These are phyloP conservation scores for Sclerotinia sclerotiorum DNA, from an alignment of 2,329 filamentous ascomycete species.

Conservation along the genomic window DNA sequence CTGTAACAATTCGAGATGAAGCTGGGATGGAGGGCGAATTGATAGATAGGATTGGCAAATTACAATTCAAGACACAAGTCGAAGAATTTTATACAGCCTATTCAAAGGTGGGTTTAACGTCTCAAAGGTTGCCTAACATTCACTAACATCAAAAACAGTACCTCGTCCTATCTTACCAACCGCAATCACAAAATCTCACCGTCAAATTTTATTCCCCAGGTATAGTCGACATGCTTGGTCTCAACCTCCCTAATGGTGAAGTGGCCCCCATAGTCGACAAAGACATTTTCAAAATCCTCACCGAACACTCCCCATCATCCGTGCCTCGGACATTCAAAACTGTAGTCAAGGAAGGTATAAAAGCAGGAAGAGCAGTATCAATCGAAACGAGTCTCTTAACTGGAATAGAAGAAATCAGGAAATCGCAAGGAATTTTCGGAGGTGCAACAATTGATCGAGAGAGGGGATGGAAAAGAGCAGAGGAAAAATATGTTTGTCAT, in stretches of 20 bases:
- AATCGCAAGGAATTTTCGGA: conserved; percentile 27
- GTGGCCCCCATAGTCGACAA: conserved; percentile 45
- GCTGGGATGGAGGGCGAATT: conserved; percentile 46
- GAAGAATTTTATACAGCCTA: conserved; percentile 47
- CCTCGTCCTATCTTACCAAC: conserved; percentile 43
- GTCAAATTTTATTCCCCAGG: conserved; percentile 50
- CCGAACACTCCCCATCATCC: conserved; percentile 45
- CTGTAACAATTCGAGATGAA: conserved; percentile 31
- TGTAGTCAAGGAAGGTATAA: conserved; percentile 44
- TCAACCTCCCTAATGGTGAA: conserved; percentile 41
- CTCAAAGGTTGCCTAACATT: not conserved
- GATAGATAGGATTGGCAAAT: conserved; percentile 41
- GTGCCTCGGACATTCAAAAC: conserved; percentile 47
- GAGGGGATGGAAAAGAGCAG: conserved; percentile 27
- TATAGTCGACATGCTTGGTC: conserved; percentile 50
- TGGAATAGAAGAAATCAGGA: conserved; percentile 32
- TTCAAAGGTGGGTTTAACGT: conserved; percentile 40
- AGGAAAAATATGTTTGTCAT: conserved; percentile 41
- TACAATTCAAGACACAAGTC: conserved; percentile 43
- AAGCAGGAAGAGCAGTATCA: conserved; percentile 34
- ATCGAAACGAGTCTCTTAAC: conserved; percentile 37
- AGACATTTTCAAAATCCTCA: conserved; percentile 57
- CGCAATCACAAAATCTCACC: conserved; percentile 37
- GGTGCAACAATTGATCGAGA: conserved; percentile 13
- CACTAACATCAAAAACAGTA: conserved; percentile 37